phyloP scores from a whole-genome alignment of 2,329 filamentous ascomycete species.

The Xylaria sp. region DNA sequence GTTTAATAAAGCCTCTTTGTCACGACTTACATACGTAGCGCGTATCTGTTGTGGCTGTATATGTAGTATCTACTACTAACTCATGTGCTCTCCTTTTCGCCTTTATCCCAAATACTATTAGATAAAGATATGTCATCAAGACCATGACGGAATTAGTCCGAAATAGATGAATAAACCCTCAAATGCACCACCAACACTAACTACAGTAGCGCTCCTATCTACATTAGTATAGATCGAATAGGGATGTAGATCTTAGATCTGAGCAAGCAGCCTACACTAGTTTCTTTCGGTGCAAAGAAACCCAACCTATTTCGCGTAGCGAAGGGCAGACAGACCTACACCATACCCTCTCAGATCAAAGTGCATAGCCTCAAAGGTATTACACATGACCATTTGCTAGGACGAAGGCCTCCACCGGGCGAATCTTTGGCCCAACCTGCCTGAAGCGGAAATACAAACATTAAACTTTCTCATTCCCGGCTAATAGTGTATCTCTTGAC shows the following conservation, averaged over 20 bases:
- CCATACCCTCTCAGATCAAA: not conserved
- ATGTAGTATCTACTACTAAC: not conserved
- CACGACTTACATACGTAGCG: conserved; percentile 27
- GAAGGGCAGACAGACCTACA: not conserved
- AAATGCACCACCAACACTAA: not conserved
- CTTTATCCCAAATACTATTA: not conserved
- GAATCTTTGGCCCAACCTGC: conserved; percentile 35
- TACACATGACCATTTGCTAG: conserved; percentile 23
- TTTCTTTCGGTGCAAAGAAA: not conserved
- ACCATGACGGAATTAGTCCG: not conserved
- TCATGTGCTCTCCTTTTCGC: not conserved
- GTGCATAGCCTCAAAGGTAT: conserved; percentile 27
- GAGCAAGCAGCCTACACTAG: not conserved
- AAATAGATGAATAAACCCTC: not conserved
- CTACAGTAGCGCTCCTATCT: not conserved
- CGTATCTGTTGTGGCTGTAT: not conserved
- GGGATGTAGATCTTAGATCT: conserved; percentile 13
- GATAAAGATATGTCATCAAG: not conserved
- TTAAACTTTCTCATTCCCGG: conserved; percentile 27
- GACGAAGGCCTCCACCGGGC: conserved; percentile 18
- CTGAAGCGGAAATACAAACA: conserved; percentile 32
- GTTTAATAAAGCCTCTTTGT: conserved; percentile 27
- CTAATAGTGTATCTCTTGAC: conserved; percentile 23
- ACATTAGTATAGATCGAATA: not conserved
- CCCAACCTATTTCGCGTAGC: not conserved